A percentile compares a stretch with the other conserved stretches of the same genome.
Evolutionary conservation across 441 rosid species (phyloP).

Genomic region (Gossypium schwendimanii): DNA sequence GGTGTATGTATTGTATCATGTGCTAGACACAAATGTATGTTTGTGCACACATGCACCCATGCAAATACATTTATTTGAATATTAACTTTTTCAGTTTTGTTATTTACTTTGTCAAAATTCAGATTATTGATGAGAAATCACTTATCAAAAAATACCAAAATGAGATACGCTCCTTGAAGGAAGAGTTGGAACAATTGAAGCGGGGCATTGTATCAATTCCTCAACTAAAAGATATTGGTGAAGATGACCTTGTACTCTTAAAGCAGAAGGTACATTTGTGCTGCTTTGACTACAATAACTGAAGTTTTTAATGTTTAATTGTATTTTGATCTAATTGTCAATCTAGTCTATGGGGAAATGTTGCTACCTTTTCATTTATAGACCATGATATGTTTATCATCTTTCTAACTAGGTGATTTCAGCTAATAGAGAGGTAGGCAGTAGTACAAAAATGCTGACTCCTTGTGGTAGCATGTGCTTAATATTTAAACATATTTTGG

Average conservation of each 20-base stretch:
- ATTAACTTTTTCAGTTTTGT: neutral
- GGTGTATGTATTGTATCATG: neutral
- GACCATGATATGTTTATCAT: neutral
- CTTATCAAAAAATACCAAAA: conserved; percentile 68
- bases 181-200: conserved; percentile 59
- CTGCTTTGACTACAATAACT: neutral
- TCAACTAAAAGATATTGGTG: conserved; percentile 51
- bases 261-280: conserved; percentile 68
- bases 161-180: conserved; percentile 62
- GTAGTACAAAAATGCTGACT: neutral
- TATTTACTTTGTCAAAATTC: conserved; percentile 24
- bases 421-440: neutral
- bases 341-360: neutral
- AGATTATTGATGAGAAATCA: conserved; percentile 79
- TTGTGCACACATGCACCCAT: neutral
- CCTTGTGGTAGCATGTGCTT: neutral
- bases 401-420: neutral
- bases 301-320: conserved; percentile 2
- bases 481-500: neutral
- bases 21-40: neutral
- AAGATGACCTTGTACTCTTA: conserved; percentile 68
- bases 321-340: conserved; percentile 1
- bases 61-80: neutral
- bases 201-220: conserved; percentile 67
- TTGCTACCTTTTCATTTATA: neutral